Evolutionary conservation across 2,329 filamentous ascomycete species (phyloP).

Genomic region (Sarocladium oryzae): DNA sequence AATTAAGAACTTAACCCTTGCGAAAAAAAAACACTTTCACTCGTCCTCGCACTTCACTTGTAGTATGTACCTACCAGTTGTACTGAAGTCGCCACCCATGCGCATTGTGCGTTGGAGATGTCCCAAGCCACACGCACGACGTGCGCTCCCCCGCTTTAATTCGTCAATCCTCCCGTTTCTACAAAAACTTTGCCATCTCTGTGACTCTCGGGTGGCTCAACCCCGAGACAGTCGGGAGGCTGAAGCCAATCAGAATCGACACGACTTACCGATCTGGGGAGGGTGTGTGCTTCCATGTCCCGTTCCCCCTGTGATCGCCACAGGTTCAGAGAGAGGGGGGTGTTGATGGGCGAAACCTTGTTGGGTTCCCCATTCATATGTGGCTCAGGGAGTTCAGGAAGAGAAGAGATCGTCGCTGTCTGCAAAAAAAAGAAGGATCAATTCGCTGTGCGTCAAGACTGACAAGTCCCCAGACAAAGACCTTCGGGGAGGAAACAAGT

Average conservation of each 20-base stretch:
- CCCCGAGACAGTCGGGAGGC: conserved; percentile 6
- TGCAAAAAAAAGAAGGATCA: not conserved
- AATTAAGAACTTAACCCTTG: not conserved
- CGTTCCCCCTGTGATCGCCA: not conserved
- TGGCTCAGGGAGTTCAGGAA: not conserved
- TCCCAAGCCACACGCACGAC: too few species aligned
- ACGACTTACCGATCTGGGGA: conserved; percentile 7
- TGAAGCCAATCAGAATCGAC: conserved; percentile 5
- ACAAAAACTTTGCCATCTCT: too few species aligned
- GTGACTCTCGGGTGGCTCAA: conserved; percentile 2
- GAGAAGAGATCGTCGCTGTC: not conserved
- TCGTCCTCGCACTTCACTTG: not conserved
- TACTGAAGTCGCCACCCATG: too few species aligned
- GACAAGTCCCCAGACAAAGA: too few species aligned
- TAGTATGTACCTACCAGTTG: too few species aligned
- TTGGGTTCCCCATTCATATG: not conserved
- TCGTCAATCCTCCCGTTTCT: too few species aligned
- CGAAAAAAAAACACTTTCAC: too few species aligned
- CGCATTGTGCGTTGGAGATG: too few species aligned
- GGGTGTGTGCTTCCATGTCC: not conserved
- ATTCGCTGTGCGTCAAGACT: too few species aligned
- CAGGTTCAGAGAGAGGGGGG: not conserved
- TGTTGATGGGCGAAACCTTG: conserved; percentile 3
- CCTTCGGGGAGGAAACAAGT: too few species aligned
- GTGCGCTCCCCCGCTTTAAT: too few species aligned